Conservation (phyloP, 768 basidiomycete species). For the Tubosaeta sp. region DNA sequence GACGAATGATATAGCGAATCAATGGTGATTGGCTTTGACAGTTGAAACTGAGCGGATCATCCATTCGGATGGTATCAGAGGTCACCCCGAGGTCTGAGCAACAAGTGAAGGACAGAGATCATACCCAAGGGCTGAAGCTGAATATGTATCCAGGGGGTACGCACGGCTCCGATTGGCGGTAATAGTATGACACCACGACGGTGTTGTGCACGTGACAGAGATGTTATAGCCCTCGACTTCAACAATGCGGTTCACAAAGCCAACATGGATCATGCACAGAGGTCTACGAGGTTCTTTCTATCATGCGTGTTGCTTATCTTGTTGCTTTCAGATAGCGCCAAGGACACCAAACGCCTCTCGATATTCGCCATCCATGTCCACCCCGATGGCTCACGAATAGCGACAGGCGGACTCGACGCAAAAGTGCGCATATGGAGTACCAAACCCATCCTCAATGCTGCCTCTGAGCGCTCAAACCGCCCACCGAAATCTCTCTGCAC, state of each 20-base stretch:
- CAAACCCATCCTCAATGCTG: slow-evolving; percentile 80
- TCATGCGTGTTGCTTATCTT: neutral
- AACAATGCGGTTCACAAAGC: slow-evolving; percentile 84
- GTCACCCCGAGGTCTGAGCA: too few relatives aligned
- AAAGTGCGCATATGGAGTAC: slow-evolving; percentile 98
- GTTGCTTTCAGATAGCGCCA: slow-evolving; percentile 37
- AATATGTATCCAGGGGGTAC: too few relatives aligned
- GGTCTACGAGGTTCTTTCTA: slow-evolving; percentile 31
- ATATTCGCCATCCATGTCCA: slow-evolving; percentile 95
- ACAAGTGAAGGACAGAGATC: too few relatives aligned
- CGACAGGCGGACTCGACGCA: slow-evolving; percentile 95
- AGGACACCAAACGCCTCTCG: slow-evolving; percentile 61
- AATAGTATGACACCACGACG: too few relatives aligned
- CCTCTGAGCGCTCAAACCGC: slow-evolving; percentile 60
- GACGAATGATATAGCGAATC: too few relatives aligned
- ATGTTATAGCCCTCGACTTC: neutral
- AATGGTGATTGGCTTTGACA: too few relatives aligned
- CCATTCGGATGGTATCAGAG: too few relatives aligned
- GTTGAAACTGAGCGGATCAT: too few relatives aligned
- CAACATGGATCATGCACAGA: slow-evolving; percentile 82
- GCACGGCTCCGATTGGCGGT: too few relatives aligned
- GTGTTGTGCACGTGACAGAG: neutral
- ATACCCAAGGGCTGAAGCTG: too few relatives aligned
- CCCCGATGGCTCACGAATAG: slow-evolving; percentile 92
- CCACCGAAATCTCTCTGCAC: slow-evolving; percentile 89